Evolutionary conservation across 345 rosid species (phyloP).

Genomic region (Laguncularia racemosa): DNA sequence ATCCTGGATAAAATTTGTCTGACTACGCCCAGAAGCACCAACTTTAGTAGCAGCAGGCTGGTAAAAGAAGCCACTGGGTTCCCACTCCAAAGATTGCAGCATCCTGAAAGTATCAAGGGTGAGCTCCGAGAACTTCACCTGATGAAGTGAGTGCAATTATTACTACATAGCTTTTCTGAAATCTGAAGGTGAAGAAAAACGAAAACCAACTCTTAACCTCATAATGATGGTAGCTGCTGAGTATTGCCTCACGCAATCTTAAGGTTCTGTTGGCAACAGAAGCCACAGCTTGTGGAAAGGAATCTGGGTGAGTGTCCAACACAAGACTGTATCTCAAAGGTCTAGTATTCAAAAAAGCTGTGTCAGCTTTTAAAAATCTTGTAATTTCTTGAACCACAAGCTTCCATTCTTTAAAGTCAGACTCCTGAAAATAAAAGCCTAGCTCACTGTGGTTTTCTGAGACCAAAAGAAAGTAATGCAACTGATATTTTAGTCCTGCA

Average conservation of each 20-base stretch:
- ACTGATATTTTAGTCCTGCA: too few relatives aligned
- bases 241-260: constrained; percentile 72
- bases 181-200: constrained; percentile 9
- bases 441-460: constrained; percentile 1
- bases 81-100: constrained; percentile 99
- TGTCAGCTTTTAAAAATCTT: constrained; percentile 92
- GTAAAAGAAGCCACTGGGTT: constrained; percentile 88
- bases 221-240: constrained; percentile 77
- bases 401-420: constrained; percentile 97
- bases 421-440: constrained; percentile 54
- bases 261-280: constrained; percentile 46
- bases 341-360: constrained; percentile 89
- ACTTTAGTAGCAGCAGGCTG: constrained; percentile 41
- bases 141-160: constrained; percentile 10
- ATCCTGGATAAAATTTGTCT: constrained; percentile 48
- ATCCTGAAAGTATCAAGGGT: constrained; percentile 89
- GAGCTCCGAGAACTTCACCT: constrained; percentile 97
- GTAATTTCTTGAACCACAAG: constrained; percentile 88
- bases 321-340: constrained; percentile 90
- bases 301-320: constrained; percentile 68
- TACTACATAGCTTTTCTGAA: constrained; percentile 1
- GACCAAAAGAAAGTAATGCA: not conserved
- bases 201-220: constrained; percentile 51
- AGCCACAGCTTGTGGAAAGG: constrained; percentile 38
- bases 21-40: constrained; percentile 49